These are phyloP conservation scores for Funneliformis mosseae DNA, from an alignment of 192 early-diverging fungal species.

Conservation along the genomic window DNA sequence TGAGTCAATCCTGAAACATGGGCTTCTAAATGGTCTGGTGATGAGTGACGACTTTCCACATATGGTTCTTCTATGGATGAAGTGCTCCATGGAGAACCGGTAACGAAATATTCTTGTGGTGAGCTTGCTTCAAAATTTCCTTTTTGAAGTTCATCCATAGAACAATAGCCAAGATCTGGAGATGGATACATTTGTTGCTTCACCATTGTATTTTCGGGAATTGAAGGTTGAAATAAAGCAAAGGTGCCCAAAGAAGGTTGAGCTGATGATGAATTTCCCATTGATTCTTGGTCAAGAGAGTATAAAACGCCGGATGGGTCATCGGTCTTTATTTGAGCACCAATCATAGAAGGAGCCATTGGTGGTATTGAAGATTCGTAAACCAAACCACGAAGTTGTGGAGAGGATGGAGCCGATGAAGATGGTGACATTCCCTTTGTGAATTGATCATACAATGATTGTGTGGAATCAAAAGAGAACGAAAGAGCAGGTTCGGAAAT, in stretches of 20 bases:
- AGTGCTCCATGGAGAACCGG: conserved; percentile 17
- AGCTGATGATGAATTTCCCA: conserved; percentile 9
- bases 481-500: conserved; percentile 69
- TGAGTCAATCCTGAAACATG: conserved; percentile 36
- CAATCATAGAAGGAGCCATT: conserved; percentile 28
- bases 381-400: conserved; percentile 28
- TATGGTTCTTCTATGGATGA: conserved; percentile 16
- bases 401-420: conserved; percentile 37
- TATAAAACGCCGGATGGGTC: conserved; percentile 18
- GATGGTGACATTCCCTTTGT: conserved; percentile 43
- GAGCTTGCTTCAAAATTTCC: background rate
- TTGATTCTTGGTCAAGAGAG: conserved; percentile 27
- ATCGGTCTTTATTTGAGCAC: conserved; percentile 25
- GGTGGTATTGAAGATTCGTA: conserved; percentile 27
- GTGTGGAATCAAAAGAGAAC: conserved; percentile 60
- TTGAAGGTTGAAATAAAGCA: conserved; percentile 28
- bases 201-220: conserved; percentile 4
- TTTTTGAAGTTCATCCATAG: conserved; percentile 32
- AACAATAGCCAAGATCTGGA: conserved; percentile 31
- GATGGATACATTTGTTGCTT: conserved; percentile 32
- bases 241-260: conserved; percentile 21
- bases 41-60: conserved; percentile 29
- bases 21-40: conserved; percentile 50
- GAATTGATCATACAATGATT: conserved; percentile 57
- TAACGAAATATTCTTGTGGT: conserved; percentile 8